phyloP scores from a whole-genome alignment of 202 grass and related monocot species.

The Setaria italica region DNA sequence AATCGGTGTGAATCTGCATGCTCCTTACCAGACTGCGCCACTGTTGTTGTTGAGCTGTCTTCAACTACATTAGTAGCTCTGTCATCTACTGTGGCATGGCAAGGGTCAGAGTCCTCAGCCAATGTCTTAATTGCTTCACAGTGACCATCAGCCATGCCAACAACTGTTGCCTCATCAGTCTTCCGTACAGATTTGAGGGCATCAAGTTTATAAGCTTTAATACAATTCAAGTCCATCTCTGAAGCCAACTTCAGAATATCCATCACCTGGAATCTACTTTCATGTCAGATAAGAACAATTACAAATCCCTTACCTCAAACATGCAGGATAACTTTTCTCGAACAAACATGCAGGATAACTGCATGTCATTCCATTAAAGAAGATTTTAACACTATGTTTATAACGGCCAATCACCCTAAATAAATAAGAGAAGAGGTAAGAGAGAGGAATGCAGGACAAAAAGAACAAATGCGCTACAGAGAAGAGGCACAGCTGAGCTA shows the following conservation, averaged over 20 bases:
- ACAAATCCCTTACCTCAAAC: neutral
- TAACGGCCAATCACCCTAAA: neutral
- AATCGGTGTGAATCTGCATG: neutral
- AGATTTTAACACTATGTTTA: neutral
- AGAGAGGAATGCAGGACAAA: neutral
- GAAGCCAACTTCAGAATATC: slow-evolving; percentile 88
- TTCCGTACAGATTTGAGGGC: slow-evolving; percentile 87
- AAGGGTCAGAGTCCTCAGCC: slow-evolving; percentile 30
- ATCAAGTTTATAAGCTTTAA: slow-evolving; percentile 96
- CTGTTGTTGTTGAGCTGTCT: slow-evolving; percentile 34
- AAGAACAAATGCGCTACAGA: neutral
- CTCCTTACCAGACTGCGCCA: slow-evolving; percentile 54
- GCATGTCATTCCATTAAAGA: neutral
- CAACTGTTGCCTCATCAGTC: slow-evolving; percentile 42
- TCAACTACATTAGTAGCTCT: slow-evolving; percentile 38
- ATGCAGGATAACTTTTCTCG: neutral
- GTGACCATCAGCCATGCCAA: slow-evolving; percentile 31
- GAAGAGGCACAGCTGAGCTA: neutral
- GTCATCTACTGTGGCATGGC: neutral
- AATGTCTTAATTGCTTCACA: slow-evolving; percentile 39
- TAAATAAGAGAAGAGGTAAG: neutral
- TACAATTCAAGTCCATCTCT: slow-evolving; percentile 94
- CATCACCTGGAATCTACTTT: slow-evolving; percentile 82
- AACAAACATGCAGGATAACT: neutral
- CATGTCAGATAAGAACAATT: slow-evolving; percentile 40